Conservation (phyloP, 1,284 basidiomycete genomes). For the Ustilago shanxiensis region DNA sequence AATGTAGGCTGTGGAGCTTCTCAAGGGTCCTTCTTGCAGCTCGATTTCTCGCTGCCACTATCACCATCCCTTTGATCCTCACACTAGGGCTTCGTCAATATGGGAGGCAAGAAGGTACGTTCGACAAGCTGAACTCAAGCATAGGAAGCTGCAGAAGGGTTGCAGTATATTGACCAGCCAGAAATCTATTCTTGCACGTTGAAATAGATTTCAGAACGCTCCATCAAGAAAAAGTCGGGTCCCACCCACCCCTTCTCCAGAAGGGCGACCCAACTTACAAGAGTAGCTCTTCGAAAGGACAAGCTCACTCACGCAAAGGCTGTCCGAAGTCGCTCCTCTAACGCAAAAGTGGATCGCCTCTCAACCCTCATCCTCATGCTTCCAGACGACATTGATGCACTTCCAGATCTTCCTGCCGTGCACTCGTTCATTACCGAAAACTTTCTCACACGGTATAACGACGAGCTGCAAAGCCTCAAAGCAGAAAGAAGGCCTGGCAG, state of each 20-base stretch:
- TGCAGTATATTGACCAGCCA: no score
- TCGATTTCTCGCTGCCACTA: not conserved
- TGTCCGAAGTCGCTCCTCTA: conserved; percentile 37
- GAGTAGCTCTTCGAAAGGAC: conserved; percentile 56
- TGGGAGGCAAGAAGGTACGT: conserved; percentile 64
- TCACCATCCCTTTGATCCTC: conserved; percentile 4
- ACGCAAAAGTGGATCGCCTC: conserved; percentile 65
- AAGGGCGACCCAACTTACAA: conserved; percentile 61
- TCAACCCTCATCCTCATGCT: conserved; percentile 65
- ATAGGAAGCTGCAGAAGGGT: not conserved
- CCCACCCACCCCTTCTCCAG: conserved; percentile 67
- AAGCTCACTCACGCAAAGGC: conserved; percentile 54
- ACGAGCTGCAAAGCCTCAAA: conserved; percentile 54
- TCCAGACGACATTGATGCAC: conserved; percentile 51
- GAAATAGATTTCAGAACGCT: conserved; percentile 62
- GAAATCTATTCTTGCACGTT: no score
- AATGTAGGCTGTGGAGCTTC: conserved; percentile 12
- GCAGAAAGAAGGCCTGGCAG: conserved; percentile 59
- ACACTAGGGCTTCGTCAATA: conserved; percentile 10
- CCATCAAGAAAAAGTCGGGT: conserved; percentile 64
- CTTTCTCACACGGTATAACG: conserved; percentile 61
- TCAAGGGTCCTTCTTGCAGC: conserved; percentile 5
- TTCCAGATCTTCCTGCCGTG: conserved; percentile 60
- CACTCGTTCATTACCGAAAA: conserved; percentile 59
- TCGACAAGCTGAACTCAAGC: not conserved